phyloP scores from a whole-genome alignment of 2,329 filamentous ascomycete species.

The Cephalotrichum gorgonifer region DNA sequence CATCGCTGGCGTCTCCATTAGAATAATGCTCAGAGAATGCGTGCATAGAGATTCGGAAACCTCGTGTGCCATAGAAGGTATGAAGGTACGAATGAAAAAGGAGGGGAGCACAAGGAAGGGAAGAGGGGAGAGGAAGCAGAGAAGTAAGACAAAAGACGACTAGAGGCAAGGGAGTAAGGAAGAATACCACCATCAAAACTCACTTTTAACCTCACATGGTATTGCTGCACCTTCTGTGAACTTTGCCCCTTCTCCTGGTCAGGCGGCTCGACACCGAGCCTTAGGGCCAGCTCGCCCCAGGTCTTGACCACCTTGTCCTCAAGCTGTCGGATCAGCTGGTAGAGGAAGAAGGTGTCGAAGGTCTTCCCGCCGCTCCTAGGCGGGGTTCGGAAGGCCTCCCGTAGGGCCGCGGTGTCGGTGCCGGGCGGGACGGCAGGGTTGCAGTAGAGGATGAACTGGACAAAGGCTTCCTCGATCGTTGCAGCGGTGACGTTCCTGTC shows the following conservation, averaged over 20 bases:
- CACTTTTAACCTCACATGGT: conserved; percentile 85
- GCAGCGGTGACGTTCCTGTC: conserved; percentile 55
- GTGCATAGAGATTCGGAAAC: no score
- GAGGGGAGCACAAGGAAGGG: no score
- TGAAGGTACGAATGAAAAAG: no score
- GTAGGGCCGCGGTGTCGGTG: conserved; percentile 59
- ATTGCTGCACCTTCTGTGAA: conserved; percentile 89
- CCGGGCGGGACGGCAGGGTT: conserved; percentile 66
- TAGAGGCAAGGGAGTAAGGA: no score
- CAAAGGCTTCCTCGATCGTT: conserved; percentile 73
- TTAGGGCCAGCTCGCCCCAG: conserved; percentile 79
- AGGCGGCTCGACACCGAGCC: conserved; percentile 88
- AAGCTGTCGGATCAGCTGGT: conserved; percentile 66
- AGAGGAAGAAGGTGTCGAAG: conserved; percentile 70
- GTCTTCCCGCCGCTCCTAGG: conserved; percentile 81
- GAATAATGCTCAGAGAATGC: no score
- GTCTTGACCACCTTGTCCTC: conserved; percentile 81
- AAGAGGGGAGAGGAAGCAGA: no score
- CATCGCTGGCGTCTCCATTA: no score
- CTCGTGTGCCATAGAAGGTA: no score
- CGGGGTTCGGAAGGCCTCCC: conserved; percentile 66
- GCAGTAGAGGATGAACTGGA: conserved; percentile 79
- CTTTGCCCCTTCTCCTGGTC: conserved; percentile 76
- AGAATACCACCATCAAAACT: no score
- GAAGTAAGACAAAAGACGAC: no score